Percentiles rank a stretch among this genome's conserved stretches.
phyloP scores from a whole-genome alignment of 202 grass and related monocot genomes.

The Musa balbisiana region DNA sequence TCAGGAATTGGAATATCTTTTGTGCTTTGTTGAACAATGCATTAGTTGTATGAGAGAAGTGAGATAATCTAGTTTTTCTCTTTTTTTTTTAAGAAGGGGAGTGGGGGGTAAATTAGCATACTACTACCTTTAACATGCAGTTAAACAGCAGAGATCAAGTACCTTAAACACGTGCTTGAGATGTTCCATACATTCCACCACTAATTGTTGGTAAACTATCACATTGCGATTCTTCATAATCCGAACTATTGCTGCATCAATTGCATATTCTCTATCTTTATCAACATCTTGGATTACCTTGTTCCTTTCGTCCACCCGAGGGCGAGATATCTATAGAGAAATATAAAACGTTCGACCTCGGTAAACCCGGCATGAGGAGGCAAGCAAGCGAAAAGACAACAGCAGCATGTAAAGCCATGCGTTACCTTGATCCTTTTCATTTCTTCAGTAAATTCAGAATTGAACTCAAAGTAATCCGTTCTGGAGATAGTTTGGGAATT shows the following conservation, averaged over 20 bases:
- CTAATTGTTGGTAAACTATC: constrained; percentile 73
- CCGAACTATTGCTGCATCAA: constrained; percentile 89
- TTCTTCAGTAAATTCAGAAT: constrained; percentile 85
- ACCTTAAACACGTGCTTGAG: constrained; percentile 99
- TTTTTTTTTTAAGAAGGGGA: too few species aligned
- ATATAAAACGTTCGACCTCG: too few species aligned
- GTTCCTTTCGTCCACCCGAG: constrained; percentile 96
- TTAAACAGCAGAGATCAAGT: not conserved
- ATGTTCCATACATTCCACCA: constrained; percentile 89
- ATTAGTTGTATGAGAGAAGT: too few species aligned
- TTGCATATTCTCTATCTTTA: constrained; percentile 88
- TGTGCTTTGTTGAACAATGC: too few species aligned
- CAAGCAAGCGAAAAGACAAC: not conserved
- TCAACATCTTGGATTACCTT: constrained; percentile 98
- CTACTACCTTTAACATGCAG: too few species aligned
- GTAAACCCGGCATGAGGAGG: too few species aligned
- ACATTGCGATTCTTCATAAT: constrained; percentile 98
- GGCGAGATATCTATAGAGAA: constrained; percentile 59
- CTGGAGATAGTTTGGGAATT: constrained; percentile 66
- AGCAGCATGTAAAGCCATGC: not conserved
- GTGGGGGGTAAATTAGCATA: too few species aligned
- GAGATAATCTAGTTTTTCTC: too few species aligned
- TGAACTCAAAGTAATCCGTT: constrained; percentile 74
- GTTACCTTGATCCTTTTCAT: constrained; percentile 90
- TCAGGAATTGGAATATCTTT: too few species aligned